Conservation (phyloP, 495 filamentous ascomycete genomes). For the Aspergillus nanangensis region DNA sequence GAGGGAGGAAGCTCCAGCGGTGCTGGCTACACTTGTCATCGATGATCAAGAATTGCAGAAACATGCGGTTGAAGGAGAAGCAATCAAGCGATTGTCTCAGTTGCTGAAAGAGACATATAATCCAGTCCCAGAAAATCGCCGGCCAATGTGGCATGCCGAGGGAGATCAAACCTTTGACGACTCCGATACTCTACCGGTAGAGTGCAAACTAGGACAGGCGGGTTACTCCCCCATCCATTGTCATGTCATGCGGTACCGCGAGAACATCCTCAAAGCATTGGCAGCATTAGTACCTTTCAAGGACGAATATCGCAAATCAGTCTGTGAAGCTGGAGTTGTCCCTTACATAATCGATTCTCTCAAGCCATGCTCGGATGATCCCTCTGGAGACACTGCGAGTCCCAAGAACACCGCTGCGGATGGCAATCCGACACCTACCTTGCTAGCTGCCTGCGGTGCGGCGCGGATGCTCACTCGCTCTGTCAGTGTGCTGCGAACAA, state of each 20-base stretch:
- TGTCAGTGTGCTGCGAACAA: slow-evolving; percentile 77
- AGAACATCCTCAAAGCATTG: slow-evolving; percentile 72
- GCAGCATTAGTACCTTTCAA: slow-evolving; percentile 74
- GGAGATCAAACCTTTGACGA: slow-evolving; percentile 17
- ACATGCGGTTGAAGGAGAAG: slow-evolving; percentile 73
- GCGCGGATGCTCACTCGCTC: slow-evolving; percentile 75
- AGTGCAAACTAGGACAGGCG: slow-evolving; percentile 48
- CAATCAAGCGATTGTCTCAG: slow-evolving; percentile 66
- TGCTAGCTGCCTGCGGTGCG: slow-evolving; percentile 81
- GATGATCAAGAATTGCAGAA: slow-evolving; percentile 74
- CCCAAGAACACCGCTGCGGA: slow-evolving; percentile 36
- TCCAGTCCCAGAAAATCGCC: slow-evolving; percentile 29
- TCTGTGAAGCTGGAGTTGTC: slow-evolving; percentile 77
- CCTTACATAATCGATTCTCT: slow-evolving; percentile 81
- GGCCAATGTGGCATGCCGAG: slow-evolving; percentile 40
- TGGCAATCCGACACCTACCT: slow-evolving; percentile 56
- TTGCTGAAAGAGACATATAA: slow-evolving; percentile 70
- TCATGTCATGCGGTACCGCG: slow-evolving; percentile 74
- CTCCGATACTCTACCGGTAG: slow-evolving; percentile 18
- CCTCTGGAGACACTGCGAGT: slow-evolving; percentile 24
- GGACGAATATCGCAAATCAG: slow-evolving; percentile 76
- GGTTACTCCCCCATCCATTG: slow-evolving; percentile 60
- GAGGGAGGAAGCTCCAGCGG: slow-evolving; percentile 65
- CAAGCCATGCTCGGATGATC: slow-evolving; percentile 47
- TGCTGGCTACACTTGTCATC: slow-evolving; percentile 73